Evolutionary conservation across 768 basidiomycete genomes (phyloP).

Genomic region (Amanita jacksonii): DNA sequence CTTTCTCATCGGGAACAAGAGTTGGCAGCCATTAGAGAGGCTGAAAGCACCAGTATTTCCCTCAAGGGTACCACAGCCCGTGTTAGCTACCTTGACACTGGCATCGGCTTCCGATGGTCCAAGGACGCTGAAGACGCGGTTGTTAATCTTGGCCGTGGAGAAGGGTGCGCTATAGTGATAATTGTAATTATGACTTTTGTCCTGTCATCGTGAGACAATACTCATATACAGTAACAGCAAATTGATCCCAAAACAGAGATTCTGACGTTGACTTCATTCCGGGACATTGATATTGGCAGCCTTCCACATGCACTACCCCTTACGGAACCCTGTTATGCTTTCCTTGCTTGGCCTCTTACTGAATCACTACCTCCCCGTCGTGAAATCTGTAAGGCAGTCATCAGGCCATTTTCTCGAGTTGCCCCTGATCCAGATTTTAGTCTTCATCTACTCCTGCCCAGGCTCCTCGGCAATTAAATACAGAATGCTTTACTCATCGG

Average conservation of each 20-base stretch:
- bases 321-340: conserved; percentile 56
- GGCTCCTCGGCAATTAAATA: conserved; percentile 69
- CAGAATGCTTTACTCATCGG: conserved; percentile 85
- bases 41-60: conserved; percentile 43
- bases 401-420: neutral
- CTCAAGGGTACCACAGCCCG: conserved; percentile 53
- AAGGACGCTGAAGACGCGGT: conserved; percentile 58
- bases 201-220: neutral
- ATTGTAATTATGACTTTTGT: conserved; percentile 38
- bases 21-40: conserved; percentile 64
- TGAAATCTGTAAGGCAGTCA: conserved; percentile 44
- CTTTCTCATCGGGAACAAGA: conserved; percentile 78
- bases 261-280: conserved; percentile 33
- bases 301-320: conserved; percentile 42
- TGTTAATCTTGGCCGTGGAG: conserved; percentile 38
- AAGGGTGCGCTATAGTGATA: conserved; percentile 47
- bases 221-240: conserved; percentile 29
- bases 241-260: conserved; percentile 61
- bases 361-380: conserved; percentile 31
- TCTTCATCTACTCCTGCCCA: conserved; percentile 92
- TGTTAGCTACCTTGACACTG: conserved; percentile 46
- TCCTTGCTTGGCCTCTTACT: conserved; percentile 56
- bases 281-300: conserved; percentile 30
- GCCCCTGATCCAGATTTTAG: conserved; percentile 25
- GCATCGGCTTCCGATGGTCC: conserved; percentile 61